Base-by-base conservation (phyloP, 1,284 basidiomycete genomes). In the Pseudozyma hubeiensis region DNA sequence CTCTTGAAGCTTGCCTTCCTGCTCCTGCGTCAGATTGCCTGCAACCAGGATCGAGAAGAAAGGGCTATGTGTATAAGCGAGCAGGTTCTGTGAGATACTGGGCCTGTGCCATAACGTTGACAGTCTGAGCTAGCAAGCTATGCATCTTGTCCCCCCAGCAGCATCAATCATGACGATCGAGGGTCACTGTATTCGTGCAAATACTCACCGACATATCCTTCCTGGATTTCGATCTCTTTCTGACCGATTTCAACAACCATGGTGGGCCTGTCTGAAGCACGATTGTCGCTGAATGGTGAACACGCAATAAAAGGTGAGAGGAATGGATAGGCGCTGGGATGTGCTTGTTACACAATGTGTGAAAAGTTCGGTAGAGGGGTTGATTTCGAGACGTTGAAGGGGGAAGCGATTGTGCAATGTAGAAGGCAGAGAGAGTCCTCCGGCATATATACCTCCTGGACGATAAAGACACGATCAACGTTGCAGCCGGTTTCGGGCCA, bases 11-110 rank as follows among this genome's bases (percentile, higher is more conserved):
- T 80, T 74, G 5, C 53, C 60, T 17, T 78, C 77, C 53, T 86
- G 84, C 31, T 81, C 75, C 33, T 59, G 44, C 16, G 77, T 83
- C 41, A 85, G 59, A 48, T 83, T 83, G 47, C 85, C 85, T 80
- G 57, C 6, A 40, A 19, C 39, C 7, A 9, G 33, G 7, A 35
- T 10, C 13, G 5, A 10, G n/a, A 34, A 19, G 31, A 37, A 9
- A 19, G 1, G 34, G 5, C 13, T 2, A 10, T 39, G 16, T 7
- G 9, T 39, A 44, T 53, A 24, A 65, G 55, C 35, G 11, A 39
- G 9, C 13, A 16, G 7, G 5, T 10, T 7, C n/a, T 16, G 40
- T 7, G 40, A n/a, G 40, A 41, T 13, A 7, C 16, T n/a, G 16
- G 7, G 7, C 24, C 24, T 24, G 4, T 41, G 40, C 13, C 11